Conservation (phyloP, 2,329 filamentous ascomycete genomes). For the Ophidiomyces ophidiicola region DNA sequence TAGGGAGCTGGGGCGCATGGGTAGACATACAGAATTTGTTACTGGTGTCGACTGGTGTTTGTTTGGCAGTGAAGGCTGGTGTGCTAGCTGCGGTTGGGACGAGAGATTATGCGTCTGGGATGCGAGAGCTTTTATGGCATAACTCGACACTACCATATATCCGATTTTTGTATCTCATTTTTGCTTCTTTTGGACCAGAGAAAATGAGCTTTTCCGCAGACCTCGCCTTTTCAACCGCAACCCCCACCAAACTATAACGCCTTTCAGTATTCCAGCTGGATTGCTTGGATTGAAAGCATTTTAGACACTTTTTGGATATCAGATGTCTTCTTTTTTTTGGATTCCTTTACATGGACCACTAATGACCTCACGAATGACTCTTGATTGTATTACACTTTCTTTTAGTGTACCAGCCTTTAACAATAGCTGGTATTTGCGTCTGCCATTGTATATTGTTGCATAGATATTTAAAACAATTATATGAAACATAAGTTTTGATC, state of each 20-base stretch:
- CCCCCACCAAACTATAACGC: no score
- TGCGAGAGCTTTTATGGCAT: constrained; percentile 52
- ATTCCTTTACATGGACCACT: not conserved
- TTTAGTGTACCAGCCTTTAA: no score
- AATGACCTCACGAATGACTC: not conserved
- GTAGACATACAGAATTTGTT: constrained; percentile 84
- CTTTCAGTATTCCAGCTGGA: no score
- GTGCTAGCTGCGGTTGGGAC: constrained; percentile 89
- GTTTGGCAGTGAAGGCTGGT: constrained; percentile 92
- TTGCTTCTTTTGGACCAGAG: not conserved
- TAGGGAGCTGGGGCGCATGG: constrained; percentile 73
- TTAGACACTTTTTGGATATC: constrained; percentile 1
- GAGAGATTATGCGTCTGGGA: constrained; percentile 88
- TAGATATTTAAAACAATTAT: constrained; percentile 4
- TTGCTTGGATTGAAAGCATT: not conserved
- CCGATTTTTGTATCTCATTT: not conserved
- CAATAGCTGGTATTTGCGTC: constrained; percentile 4
- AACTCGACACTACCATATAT: not conserved
- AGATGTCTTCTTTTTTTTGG: not conserved
- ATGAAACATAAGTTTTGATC: not conserved
- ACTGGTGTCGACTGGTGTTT: constrained; percentile 97
- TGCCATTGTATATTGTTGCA: constrained; percentile 4
- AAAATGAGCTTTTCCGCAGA: no score
- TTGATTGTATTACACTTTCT: no score
- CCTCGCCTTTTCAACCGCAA: not conserved